Conservation (phyloP, 305 asterid species). For the Rubia peregrina region DNA sequence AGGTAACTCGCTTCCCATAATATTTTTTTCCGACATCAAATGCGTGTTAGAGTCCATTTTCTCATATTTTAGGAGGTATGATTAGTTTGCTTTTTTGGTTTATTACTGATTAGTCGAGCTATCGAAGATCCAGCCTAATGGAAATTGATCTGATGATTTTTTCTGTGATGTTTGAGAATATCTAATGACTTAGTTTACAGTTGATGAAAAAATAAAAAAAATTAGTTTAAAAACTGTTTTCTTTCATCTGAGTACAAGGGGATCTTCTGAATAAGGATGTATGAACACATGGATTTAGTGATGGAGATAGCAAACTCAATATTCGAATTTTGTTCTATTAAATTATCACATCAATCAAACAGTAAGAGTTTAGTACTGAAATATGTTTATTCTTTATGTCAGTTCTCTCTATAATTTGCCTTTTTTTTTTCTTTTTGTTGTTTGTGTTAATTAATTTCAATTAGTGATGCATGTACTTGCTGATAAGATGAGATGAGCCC, state of each 20-base stretch:
- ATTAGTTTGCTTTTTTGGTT: background rate
- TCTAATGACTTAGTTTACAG: background rate
- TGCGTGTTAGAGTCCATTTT: background rate
- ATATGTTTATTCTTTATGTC: background rate
- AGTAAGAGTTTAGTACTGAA: background rate
- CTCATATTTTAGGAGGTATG: too few relatives aligned
- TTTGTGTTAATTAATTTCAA: background rate
- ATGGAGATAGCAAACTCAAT: background rate
- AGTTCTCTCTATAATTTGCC: background rate
- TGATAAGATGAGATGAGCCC: background rate
- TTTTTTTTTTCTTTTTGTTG: background rate
- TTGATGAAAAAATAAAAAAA: background rate
- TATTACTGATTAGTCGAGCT: too few relatives aligned
- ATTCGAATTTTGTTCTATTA: background rate
- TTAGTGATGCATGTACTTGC: background rate
- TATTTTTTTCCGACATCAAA: background rate
- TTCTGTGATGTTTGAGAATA: background rate
- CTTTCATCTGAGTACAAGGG: background rate
- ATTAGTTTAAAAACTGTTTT: background rate
- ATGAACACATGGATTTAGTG: background rate
- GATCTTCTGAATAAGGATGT: background rate
- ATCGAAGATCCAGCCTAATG: conserved; percentile 10
- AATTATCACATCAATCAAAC: background rate
- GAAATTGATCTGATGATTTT: background rate
- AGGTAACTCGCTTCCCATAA: conserved; percentile 7